These are phyloP conservation scores for Cryptococcus sp. DNA, from an alignment of 1,284 basidiomycete genomes.

Conservation along the genomic window DNA sequence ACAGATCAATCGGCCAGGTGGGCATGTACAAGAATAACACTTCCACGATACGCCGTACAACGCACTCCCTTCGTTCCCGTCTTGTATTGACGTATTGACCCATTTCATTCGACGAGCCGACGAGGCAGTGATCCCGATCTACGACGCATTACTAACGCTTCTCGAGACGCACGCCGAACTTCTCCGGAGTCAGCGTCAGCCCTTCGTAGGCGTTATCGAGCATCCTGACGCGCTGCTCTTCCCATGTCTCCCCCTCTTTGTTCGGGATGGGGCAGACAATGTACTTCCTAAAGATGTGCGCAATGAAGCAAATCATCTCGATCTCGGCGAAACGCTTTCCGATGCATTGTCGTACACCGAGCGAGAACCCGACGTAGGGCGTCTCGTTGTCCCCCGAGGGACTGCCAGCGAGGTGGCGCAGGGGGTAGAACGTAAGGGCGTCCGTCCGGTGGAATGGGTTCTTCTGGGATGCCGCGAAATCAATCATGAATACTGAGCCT, in stretches of 20 bases:
- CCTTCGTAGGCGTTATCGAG: slow-evolving; percentile 18
- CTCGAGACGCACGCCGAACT: slow-evolving; percentile 22
- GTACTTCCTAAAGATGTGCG: slow-evolving; percentile 58
- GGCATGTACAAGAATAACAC: too few relatives aligned
- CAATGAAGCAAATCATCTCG: slow-evolving; percentile 59
- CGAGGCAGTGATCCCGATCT: background rate
- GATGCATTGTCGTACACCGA: slow-evolving; percentile 60
- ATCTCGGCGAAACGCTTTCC: slow-evolving; percentile 57
- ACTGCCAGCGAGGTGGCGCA: slow-evolving; percentile 57
- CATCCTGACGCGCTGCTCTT: slow-evolving; percentile 53
- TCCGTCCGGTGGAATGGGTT: slow-evolving; percentile 62
- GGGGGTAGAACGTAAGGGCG: slow-evolving; percentile 59
- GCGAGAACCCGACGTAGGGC: slow-evolving; percentile 58
- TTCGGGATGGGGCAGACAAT: slow-evolving; percentile 53
- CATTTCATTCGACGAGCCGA: too few relatives aligned
- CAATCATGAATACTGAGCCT: slow-evolving; percentile 28
- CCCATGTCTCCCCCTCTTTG: slow-evolving; percentile 42
- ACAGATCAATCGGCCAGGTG: too few relatives aligned
- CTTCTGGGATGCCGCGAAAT: slow-evolving; percentile 19
- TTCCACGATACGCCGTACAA: too few relatives aligned
- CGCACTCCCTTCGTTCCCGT: too few relatives aligned
- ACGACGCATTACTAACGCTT: slow-evolving; percentile 1
- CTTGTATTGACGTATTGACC: too few relatives aligned
- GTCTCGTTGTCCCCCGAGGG: slow-evolving; percentile 3
- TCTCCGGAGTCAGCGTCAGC: slow-evolving; percentile 24